Base-by-base conservation (phyloP, 108 stramenopile species). In the Pseudonitzschia pungens region DNA sequence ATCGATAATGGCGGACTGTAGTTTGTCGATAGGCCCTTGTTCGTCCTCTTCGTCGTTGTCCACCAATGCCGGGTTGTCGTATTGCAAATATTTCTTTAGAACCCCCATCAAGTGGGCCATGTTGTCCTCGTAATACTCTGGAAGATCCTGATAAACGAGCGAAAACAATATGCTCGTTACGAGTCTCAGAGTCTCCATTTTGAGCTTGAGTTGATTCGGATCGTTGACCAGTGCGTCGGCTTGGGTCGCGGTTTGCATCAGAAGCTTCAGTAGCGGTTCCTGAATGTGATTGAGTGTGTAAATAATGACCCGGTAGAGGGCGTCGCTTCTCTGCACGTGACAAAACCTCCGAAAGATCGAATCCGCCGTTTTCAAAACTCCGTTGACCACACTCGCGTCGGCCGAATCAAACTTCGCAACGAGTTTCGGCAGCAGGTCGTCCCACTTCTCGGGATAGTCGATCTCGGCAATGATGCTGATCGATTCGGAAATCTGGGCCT, bases 121-220 rank as follows among this genome's bases (percentile, higher is more conserved):
- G 79, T 97, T 89, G 79, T 99, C 98, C 76, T 99, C 98, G 68
- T 98, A 99, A 75, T 82, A 98, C 75, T 97, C 99, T 7, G 99
- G 99, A 56, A 99, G 77, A 78, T 99, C 98, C 77, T 97, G 96
- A 83, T 88, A 99, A 78, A 97, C 98, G n/a, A 99, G 81, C 33
- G 90, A 92, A 85, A 78, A 98, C 72, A 92, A 98, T 27, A 99
- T 97, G 18, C 99, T 86, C 73, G 81, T 84, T 51, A 95, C 84
- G 16, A 89, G 85, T 21, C 98, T 85, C 65, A 99, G 67, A 14
- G 93, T 62, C 43, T 90, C 87, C 41, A 99, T 76, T 55, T 81
- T 82, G 45, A 82, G 72, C 41, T 42, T 71, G 52, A 93, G 68
- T 53, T 81, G 84, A 9, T 51, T 40, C 10, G 75, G 57, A 65